Evolutionary conservation across 371 early-diverging fungal genomes (phyloP).

Genomic region (Mortierella sp.): DNA sequence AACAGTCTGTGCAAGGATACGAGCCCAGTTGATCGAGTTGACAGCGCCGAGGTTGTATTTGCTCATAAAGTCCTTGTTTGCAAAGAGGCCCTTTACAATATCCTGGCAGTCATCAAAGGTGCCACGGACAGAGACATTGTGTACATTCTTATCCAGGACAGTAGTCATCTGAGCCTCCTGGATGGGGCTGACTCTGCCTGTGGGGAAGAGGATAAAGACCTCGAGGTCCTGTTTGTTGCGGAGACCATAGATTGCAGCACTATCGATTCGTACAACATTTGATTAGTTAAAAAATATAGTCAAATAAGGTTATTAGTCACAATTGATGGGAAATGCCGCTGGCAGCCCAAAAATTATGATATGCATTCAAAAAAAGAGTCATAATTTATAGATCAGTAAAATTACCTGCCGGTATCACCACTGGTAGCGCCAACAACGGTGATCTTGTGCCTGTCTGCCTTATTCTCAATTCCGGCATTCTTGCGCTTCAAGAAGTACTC

Average conservation of each 20-base stretch:
- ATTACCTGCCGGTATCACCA: slow-evolving; percentile 94
- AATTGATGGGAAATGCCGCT: slow-evolving; percentile 5
- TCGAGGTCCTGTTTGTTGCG: slow-evolving; percentile 92
- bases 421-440: slow-evolving; percentile 98
- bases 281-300: slow-evolving; percentile 7
- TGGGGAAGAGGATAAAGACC: slow-evolving; percentile 94
- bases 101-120: slow-evolving; percentile 98
- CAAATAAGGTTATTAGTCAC: slow-evolving; percentile 56
- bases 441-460: slow-evolving; percentile 70
- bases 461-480: slow-evolving; percentile 65
- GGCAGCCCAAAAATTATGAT: slow-evolving; percentile 6
- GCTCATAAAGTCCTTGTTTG: slow-evolving; percentile 79
- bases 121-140: slow-evolving; percentile 91
- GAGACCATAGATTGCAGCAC: slow-evolving; percentile 98
- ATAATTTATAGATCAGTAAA: neutral
- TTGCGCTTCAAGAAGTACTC: slow-evolving; percentile 94
- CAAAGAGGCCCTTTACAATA: slow-evolving; percentile 92
- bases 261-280: neutral
- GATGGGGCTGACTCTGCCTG: slow-evolving; percentile 90
- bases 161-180: slow-evolving; percentile 99
- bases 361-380: slow-evolving; percentile 13
- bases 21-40: slow-evolving; percentile 99
- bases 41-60: slow-evolving; percentile 92
- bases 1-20: slow-evolving; percentile 94
- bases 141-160: slow-evolving; percentile 92